Base-by-base conservation (phyloP, 1,139 yeast species). In the Nakaseomyces uthaithaninus region DNA sequence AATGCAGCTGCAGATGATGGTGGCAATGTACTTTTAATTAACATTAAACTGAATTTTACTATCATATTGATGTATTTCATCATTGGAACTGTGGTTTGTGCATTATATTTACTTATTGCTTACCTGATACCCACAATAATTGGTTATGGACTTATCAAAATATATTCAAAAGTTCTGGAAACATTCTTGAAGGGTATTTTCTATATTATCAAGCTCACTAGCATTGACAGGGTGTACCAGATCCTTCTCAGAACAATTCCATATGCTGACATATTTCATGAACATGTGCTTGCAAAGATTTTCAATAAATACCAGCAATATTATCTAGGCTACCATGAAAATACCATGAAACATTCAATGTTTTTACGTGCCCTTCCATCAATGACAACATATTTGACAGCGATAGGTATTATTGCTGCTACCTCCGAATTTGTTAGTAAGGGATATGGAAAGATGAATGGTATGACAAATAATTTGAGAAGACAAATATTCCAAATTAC, bases 121-220 rank as follows among this genome's bases (percentile, higher is more conserved):
- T 80, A 77, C 51, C 63, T 74, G 27, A 48, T 77, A 2, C 87
- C 87, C 1, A 73, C 77, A 5, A 50, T 70, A 33, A 40, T 74
- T 10, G 84, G 84, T 3, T 49, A 43, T 37, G 44, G 46, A 3
- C 42, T 59, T 27, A 24, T 56, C n/a, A 46, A 42, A 24, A 8
- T 49, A 3, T 54, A 53, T 28, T 23, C 45, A 9, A 27, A 41
- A 9, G 26, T 52, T 19, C 20, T 44, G 9, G 39, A 42, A 18
- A 37, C 45, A 4, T 33, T 47, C 17, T 14, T 40, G 7, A 44
- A 45, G 20, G 59, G 57, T 15, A 18, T 49, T 7, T 30, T 41
- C 4, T 42, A 42, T 18, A 27, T 51, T 4, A 38, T 33, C n/a
- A 36, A 39, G 12, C 12, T 50, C 6, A 19, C 44, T 5, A 42